A percentile compares a stretch with the other conserved stretches of the same genome.
Conservation (phyloP, 139 green algal genomes). For the Chlorella sp. region DNA sequence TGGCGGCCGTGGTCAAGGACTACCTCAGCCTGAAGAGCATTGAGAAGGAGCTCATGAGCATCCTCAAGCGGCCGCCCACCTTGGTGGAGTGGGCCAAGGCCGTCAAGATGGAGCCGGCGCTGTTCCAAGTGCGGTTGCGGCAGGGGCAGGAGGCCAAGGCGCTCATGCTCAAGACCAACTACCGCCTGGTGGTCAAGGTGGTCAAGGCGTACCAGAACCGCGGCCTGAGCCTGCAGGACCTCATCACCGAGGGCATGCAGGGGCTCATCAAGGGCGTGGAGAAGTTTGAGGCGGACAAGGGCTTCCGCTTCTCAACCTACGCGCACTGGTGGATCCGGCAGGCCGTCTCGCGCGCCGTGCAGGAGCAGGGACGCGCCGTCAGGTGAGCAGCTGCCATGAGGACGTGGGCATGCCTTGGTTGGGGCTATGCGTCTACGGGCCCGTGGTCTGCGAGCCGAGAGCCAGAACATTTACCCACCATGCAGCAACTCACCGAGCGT, state of each 20-base stretch:
- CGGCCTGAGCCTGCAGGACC: constrained; percentile 46
- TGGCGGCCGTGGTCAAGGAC: constrained; percentile 67
- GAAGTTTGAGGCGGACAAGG: constrained; percentile 84
- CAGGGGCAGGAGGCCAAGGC: constrained; percentile 59
- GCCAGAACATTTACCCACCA: no score
- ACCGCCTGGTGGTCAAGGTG: constrained; percentile 88
- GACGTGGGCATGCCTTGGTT: no score
- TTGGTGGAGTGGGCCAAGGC: constrained; percentile 50
- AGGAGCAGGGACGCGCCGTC: constrained; percentile 60
- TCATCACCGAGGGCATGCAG: constrained; percentile 75
- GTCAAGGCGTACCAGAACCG: constrained; percentile 73
- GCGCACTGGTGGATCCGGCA: constrained; percentile 98
- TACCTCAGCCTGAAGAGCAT: constrained; percentile 55
- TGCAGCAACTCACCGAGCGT: no score
- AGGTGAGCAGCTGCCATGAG: constrained; percentile 28
- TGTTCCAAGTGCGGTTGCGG: constrained; percentile 20
- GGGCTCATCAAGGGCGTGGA: constrained; percentile 81
- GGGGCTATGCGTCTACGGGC: no score
- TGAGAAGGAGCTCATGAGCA: constrained; percentile 13
- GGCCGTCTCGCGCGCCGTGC: constrained; percentile 50
- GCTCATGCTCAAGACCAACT: constrained; percentile 87
- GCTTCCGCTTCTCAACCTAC: constrained; percentile 97
- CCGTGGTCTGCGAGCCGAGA: no score
- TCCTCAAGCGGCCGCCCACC: constrained; percentile 40
- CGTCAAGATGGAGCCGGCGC: constrained; percentile 1